Evolutionary conservation across 352 stramenopile genomes (phyloP).

Genomic region (Discostella stelligera): DNA sequence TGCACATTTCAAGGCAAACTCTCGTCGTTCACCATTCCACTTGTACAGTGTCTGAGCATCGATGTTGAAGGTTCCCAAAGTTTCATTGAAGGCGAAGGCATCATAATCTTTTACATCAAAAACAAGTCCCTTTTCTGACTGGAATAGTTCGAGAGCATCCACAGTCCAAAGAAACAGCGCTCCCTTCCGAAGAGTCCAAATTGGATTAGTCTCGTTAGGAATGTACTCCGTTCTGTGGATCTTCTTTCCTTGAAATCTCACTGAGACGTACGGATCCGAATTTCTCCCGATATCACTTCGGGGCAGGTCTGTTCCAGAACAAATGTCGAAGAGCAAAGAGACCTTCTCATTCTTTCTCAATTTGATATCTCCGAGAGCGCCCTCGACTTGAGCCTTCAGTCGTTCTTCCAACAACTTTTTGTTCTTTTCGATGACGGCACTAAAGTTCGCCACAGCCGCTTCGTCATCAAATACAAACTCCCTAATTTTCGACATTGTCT

Average conservation of each 20-base stretch:
- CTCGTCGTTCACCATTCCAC: conserved; percentile 63
- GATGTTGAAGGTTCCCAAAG: conserved; percentile 54
- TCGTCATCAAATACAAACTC: conserved; percentile 70
- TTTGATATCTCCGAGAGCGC: conserved; percentile 45
- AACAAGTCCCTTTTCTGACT: conserved; percentile 60
- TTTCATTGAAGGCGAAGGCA: conserved; percentile 47
- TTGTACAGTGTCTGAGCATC: conserved; percentile 58
- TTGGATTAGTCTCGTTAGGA: conserved; percentile 55
- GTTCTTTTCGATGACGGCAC: conserved; percentile 49
- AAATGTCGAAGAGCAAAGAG: conserved; percentile 71
- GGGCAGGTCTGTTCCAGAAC: conserved; percentile 59
- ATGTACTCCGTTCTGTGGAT: conserved; percentile 68
- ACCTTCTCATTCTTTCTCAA: conserved; percentile 53
- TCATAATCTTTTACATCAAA: conserved; percentile 78
- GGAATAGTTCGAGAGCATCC: conserved; percentile 63
- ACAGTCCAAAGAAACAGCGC: conserved; percentile 67
- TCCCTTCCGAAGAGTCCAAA: conserved; percentile 70
- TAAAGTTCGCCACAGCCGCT: conserved; percentile 49
- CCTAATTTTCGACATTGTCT: conserved; percentile 33
- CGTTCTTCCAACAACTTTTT: conserved; percentile 43
- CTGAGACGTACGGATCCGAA: conserved; percentile 65
- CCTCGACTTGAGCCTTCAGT: conserved; percentile 35
- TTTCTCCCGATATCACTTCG: conserved; percentile 46
- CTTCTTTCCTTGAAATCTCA: conserved; percentile 48
- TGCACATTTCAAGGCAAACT: conserved; percentile 54